phyloP scores from a whole-genome alignment of 805 yeast genomes.

The Yamadazyma insecticola region DNA sequence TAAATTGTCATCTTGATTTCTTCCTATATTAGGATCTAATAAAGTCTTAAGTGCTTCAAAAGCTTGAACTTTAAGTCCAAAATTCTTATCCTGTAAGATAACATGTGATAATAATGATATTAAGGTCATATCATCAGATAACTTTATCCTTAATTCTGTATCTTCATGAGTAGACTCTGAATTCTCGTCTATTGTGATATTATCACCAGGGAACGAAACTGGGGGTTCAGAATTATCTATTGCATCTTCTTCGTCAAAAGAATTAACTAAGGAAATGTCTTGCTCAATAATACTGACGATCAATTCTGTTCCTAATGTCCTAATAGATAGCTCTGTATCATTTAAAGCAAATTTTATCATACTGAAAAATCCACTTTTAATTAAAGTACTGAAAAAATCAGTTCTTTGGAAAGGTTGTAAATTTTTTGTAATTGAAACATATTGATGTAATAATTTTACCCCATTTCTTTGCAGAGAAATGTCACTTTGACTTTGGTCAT shows the following conservation, averaged over 20 bases:
- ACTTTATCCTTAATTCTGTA: slow-evolving; percentile 22
- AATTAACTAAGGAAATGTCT: slow-evolving; percentile 60
- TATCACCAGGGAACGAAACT: slow-evolving; percentile 2
- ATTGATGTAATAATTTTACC: slow-evolving; percentile 73
- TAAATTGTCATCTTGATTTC: slow-evolving; percentile 8
- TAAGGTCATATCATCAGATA: slow-evolving; percentile 57
- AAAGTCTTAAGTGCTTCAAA: slow-evolving; percentile 76
- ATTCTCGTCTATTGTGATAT: slow-evolving; percentile 7
- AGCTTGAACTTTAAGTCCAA: slow-evolving; percentile 76
- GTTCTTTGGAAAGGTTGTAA: slow-evolving; percentile 58
- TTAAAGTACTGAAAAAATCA: slow-evolving; percentile 58
- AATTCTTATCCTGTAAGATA: slow-evolving; percentile 56
- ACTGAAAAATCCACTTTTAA: slow-evolving; percentile 64
- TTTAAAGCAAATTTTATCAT: slow-evolving; percentile 69
- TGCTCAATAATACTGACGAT: slow-evolving; percentile 79
- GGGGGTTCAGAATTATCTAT: slow-evolving; percentile 29
- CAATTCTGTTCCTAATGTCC: slow-evolving; percentile 75
- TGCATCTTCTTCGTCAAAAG: slow-evolving; percentile 24
- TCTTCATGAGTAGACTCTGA: slow-evolving; percentile 1
- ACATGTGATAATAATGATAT: slow-evolving; percentile 53
- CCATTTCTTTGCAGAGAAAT: slow-evolving; percentile 54
- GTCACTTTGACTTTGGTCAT: not conserved
- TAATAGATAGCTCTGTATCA: slow-evolving; percentile 42
- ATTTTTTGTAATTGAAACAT: slow-evolving; percentile 67
- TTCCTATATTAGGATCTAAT: slow-evolving; percentile 52